Evolutionary conservation across 768 basidiomycete species (phyloP), one percentile per base, ranked within the genome.

Genomic region (Mycena metata): DNA sequence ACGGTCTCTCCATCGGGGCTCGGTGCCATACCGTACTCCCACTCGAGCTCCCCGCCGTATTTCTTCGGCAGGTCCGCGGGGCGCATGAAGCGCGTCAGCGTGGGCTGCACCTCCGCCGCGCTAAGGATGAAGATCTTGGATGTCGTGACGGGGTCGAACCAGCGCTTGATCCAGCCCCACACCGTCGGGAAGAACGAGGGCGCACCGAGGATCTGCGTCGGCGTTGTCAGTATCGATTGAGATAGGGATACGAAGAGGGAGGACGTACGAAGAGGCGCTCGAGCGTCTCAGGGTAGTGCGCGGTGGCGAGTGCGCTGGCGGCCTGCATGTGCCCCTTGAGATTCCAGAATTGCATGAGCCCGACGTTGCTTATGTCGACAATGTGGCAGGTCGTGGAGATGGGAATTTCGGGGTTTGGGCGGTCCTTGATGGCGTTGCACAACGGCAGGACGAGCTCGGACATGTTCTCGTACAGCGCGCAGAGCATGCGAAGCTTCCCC

Each of bases 111-210:
- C 47, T 85, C 78, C 41, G 67, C 59, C 19, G 77, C 78, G 30
- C 82, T 81, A 26, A 90, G 78, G 50, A 90, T 79, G 72, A 85
- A 84, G 49, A 90, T 83, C 77, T 90, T 90, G 52, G 78, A 79
- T 23, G 85, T 85, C 35, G 87, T 88, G 45, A 81, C 82, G 71
- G 87, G 86, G 73, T 89, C 89, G 73, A 89, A 88, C 84, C 84
- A 87, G 33, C 78, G 79, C 79, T 88, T 88, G 76, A 89, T 76
- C 88, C 88, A 90, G 42, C 78, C 79, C 88, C 88, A 90, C 13
- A 89, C 76, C 15, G 85, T 86, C 9, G 85, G 83, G 79, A 90
- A 90, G 79, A 89, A 90, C 1, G 82, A 77, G 0, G 89, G 89
- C 0, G 88, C 85, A 63, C 89, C 89, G 61, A 90, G 83, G 64